phyloP scores from a whole-genome alignment of 2,329 filamentous ascomycete genomes.

The Lachnellula arida region DNA sequence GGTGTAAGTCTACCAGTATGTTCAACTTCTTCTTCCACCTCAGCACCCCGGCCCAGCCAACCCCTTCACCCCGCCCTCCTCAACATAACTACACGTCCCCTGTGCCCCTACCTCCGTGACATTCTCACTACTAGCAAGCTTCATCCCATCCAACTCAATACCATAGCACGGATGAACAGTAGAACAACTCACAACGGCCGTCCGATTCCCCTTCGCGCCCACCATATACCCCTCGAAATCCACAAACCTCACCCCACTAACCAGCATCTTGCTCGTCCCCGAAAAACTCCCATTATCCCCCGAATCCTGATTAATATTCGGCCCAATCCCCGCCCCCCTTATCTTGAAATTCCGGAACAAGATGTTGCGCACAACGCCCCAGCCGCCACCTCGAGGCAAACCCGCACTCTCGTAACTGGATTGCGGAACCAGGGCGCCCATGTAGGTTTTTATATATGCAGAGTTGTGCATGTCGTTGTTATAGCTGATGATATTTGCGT shows the following conservation, averaged over 20 bases:
- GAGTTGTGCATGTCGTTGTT: constrained; percentile 44
- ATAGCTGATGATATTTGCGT: constrained; percentile 41
- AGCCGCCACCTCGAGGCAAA: constrained; percentile 47
- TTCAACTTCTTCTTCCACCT: background rate
- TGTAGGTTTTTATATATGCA: constrained; percentile 54
- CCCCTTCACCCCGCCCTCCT: constrained; percentile 27
- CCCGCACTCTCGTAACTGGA: constrained; percentile 44
- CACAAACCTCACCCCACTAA: constrained; percentile 45
- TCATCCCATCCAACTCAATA: constrained; percentile 42
- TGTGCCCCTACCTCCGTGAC: constrained; percentile 20
- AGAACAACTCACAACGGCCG: constrained; percentile 43
- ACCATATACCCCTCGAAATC: constrained; percentile 47
- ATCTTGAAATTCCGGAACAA: constrained; percentile 48
- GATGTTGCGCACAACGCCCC: constrained; percentile 46
- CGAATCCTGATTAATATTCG: constrained; percentile 43
- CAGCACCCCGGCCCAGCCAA: constrained; percentile 28
- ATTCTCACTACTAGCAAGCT: constrained; percentile 19
- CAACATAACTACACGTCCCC: constrained; percentile 30
- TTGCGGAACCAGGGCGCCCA: constrained; percentile 44
- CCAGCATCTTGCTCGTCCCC: constrained; percentile 46
- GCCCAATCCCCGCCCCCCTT: constrained; percentile 40
- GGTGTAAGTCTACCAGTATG: no score
- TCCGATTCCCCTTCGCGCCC: constrained; percentile 29
- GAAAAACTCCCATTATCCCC: constrained; percentile 45
- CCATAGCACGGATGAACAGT: constrained; percentile 46